Evolutionary conservation across 78 protist genomes (phyloP).

Genomic region (Capsaspora owczarzaki): DNA sequence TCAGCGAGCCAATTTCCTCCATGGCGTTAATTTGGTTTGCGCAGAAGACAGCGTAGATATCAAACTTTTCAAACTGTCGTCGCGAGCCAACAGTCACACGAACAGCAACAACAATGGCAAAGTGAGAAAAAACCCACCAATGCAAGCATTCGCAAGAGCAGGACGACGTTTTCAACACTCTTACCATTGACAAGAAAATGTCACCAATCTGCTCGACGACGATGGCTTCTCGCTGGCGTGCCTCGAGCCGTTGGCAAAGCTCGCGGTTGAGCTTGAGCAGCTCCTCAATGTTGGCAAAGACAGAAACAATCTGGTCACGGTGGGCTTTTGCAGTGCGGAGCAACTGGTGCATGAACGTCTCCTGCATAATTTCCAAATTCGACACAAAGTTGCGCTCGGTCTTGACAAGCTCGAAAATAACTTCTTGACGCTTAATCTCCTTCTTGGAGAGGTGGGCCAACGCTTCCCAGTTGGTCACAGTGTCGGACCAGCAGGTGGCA

Average conservation of each 20-base stretch:
- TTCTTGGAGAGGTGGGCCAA: background rate
- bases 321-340: background rate
- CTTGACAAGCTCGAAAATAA: background rate
- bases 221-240: background rate
- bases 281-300: background rate
- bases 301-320: background rate
- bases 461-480: too few relatives aligned
- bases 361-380: background rate
- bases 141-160: background rate
- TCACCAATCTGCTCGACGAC: background rate
- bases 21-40: background rate
- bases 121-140: too few relatives aligned
- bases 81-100: background rate
- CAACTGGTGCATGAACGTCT: background rate
- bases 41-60: background rate
- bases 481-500: too few relatives aligned
- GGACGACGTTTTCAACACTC: background rate
- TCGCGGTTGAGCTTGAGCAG: background rate
- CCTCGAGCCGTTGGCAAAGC: background rate
- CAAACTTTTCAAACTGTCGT: background rate
- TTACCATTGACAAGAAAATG: background rate
- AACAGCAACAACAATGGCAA: background rate
- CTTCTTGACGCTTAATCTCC: conserved; percentile 1
- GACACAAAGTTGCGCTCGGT: background rate
- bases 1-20: background rate